Conservation (phyloP, 192 early-diverging fungal genomes). For the Gryganskiella cystojenkinii region DNA sequence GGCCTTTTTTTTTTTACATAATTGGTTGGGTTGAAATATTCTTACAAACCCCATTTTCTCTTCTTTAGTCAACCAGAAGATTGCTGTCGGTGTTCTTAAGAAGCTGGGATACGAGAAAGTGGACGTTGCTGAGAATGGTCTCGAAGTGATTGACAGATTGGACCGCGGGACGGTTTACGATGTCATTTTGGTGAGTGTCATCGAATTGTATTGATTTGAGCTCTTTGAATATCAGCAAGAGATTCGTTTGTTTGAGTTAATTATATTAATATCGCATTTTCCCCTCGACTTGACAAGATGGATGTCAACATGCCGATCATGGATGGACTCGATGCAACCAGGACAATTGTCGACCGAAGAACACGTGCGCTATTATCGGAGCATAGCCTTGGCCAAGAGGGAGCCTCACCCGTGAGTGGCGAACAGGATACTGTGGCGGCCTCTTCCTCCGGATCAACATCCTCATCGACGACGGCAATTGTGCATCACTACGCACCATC, state of each 20-base stretch:
- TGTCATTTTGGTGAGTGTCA: slow-evolving; percentile 52
- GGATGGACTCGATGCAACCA: slow-evolving; percentile 59
- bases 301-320: slow-evolving; percentile 63
- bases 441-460: not conserved
- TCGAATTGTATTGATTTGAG: not conserved
- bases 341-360: slow-evolving; percentile 46
- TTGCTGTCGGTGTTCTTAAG: slow-evolving; percentile 63
- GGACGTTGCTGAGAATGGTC: slow-evolving; percentile 60
- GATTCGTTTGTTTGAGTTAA: no score
- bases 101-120: slow-evolving; percentile 60
- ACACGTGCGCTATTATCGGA: slow-evolving; percentile 12
- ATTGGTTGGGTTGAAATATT: no score
- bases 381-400: not conserved
- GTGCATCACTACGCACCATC: no score
- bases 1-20: not conserved
- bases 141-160: slow-evolving; percentile 59
- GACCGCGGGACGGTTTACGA: slow-evolving; percentile 52
- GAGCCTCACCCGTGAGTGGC: not conserved
- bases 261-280: not conserved
- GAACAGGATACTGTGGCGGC: not conserved
- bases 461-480: no score
- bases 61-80: slow-evolving; percentile 61
- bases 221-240: no score
- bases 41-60: no score
- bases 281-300: slow-evolving; percentile 32